Evolutionary conservation across 192 early-diverging fungal species (phyloP), one percentile per base, ranked within the genome.

Genomic region (Spinellus fusiger): DNA sequence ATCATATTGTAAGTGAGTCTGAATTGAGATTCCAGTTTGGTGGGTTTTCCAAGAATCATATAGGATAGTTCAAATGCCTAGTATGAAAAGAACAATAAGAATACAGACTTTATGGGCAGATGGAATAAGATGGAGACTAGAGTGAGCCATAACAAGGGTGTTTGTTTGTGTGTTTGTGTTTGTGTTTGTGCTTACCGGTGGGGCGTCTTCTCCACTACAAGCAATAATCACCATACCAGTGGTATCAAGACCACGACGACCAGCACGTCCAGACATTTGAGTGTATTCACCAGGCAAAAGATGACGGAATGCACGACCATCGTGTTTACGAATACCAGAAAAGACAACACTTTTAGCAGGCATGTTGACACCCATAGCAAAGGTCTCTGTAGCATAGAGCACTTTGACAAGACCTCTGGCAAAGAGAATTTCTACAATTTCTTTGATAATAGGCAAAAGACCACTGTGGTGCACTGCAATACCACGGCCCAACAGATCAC

Each of bases 311-410:
- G 74, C 80, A 29, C 80, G 79, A 25, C 96, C 95, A 65, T 99
- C 96, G 64, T 97, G 94, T 71, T 99, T 99, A 48, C 90, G 72
- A 12, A 91, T 78, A 49, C 81, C 82, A 23, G 93, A 93, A 74
- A 95, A 99, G 4, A 99, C 95, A 13, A 99, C 96, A 37, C 89
- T 88, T 23, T 83, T 70, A 16, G 96, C 93, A 9, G 96, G 96
- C 83, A 96, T 95, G 71, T 99, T 99, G 54, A 99, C 93, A 54
- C 96, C 96, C 95, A 99, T 99, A 4, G 96, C 93, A 83, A 99
- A 99, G 9, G 96, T 99, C 73, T 99, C 96, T 3, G 96, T 99
- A 0, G 96, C 96, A 83, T 96, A 98, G 63, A 99, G 73, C 2
- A 93, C 88, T 70, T 87, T 86, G 33, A 99, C 92, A 31, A 98